These are phyloP conservation scores for Saccharomycopsis schoenii DNA, from an alignment of 805 yeast species.

Conservation along the genomic window DNA sequence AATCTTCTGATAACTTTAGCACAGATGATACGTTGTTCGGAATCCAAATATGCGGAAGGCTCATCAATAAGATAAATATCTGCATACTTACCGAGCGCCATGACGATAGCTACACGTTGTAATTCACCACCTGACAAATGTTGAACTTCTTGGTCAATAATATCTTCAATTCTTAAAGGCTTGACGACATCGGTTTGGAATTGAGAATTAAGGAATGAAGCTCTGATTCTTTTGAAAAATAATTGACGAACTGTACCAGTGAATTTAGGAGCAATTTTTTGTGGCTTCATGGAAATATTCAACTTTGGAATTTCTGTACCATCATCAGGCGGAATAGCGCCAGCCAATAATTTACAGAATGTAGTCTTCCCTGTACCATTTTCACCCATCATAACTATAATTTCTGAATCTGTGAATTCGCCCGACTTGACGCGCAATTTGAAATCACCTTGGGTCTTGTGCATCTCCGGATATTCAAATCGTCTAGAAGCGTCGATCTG, in stretches of 20 bases:
- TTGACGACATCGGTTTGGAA: constrained; percentile 97
- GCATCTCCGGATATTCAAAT: constrained; percentile 70
- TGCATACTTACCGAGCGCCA: constrained; percentile 89
- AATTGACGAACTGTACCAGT: constrained; percentile 97
- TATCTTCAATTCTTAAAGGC: constrained; percentile 87
- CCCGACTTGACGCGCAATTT: constrained; percentile 73
- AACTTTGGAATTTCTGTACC: constrained; percentile 72
- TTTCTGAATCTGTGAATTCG: constrained; percentile 92
- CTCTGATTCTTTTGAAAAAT: constrained; percentile 93
- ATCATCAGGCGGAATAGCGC: constrained; percentile 84
- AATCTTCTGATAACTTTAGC: constrained; percentile 97
- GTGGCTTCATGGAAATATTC: constrained; percentile 97
- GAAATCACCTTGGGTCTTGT: constrained; percentile 95
- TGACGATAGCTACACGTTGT: constrained; percentile 97
- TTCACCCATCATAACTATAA: constrained; percentile 99
- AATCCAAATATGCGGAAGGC: constrained; percentile 97
- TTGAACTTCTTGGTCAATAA: constrained; percentile 96
- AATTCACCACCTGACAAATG: constrained; percentile 98
- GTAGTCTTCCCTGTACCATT: constrained; percentile 99
- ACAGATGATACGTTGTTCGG: constrained; percentile 99
- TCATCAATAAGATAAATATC: constrained; percentile 96
- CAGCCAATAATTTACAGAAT: constrained; percentile 90
- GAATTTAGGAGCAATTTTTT: constrained; percentile 97
- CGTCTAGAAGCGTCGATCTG: constrained; percentile 71
- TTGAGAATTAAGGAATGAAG: constrained; percentile 89